These are phyloP conservation scores for Elsinoe arachidis DNA, from an alignment of 2,329 filamentous ascomycete species.

Conservation along the genomic window DNA sequence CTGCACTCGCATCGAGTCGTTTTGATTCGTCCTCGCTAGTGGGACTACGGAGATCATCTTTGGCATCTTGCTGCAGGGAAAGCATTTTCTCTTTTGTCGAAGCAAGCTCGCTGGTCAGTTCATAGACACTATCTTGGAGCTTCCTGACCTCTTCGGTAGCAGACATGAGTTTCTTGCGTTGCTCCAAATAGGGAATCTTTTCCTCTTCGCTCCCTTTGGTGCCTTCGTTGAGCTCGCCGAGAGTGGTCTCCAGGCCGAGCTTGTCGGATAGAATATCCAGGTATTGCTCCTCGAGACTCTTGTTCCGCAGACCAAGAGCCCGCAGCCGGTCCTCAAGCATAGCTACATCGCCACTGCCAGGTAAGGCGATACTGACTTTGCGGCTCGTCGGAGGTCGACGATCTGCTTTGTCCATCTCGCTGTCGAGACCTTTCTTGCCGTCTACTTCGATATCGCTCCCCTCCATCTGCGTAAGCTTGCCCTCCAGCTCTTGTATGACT, in stretches of 20 bases:
- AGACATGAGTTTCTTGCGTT: constrained; percentile 17
- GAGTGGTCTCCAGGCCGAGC: constrained; percentile 24
- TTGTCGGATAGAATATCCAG: constrained; percentile 34
- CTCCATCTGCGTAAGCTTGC: constrained; percentile 35
- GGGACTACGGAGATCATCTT: neutral
- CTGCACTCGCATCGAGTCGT: constrained; percentile 14
- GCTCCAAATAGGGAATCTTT: constrained; percentile 19
- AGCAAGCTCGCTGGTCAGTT: constrained; percentile 17
- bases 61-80: neutral
- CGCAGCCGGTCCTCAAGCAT: constrained; percentile 2
- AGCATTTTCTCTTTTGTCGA: constrained; percentile 17
- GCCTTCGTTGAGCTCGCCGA: constrained; percentile 30
- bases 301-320: constrained; percentile 4
- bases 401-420: constrained; percentile 32
- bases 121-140: constrained; percentile 21
- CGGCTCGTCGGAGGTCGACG: constrained; percentile 17
- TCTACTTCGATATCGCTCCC: constrained; percentile 20
- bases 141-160: constrained; percentile 23
- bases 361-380: constrained; percentile 10
- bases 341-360: neutral
- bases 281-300: constrained; percentile 28
- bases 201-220: constrained; percentile 23
- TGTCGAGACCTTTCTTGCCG: constrained; percentile 29
- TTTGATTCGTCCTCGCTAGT: constrained; percentile 13
- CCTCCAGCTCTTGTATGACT: constrained; percentile 38